Conservation (phyloP, 495 filamentous ascomycete species). For the Podospora pseudocomata region DNA sequence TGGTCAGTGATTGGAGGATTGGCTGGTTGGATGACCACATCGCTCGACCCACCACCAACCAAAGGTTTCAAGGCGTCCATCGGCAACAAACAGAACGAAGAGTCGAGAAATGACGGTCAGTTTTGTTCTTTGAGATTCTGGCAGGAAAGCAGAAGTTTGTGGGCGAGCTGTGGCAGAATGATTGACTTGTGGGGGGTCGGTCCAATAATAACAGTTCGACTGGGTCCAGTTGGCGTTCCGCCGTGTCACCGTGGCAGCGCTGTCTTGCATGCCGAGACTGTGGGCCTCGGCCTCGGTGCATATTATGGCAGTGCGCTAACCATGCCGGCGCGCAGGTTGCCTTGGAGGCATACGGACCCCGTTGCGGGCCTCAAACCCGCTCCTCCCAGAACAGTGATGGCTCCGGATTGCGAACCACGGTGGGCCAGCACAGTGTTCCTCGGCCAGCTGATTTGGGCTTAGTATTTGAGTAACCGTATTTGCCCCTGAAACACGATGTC, state of each 20-base stretch:
- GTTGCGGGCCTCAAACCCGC: background rate
- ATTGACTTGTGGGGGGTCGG: background rate
- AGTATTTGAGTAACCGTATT: slow-evolving; percentile 1
- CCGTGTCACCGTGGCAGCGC: background rate
- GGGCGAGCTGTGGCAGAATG: background rate
- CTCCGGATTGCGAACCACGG: slow-evolving; percentile 2
- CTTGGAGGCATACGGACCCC: background rate
- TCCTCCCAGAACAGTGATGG: background rate
- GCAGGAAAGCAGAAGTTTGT: background rate
- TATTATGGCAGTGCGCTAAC: background rate
- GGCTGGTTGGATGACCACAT: background rate
- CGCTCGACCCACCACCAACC: background rate
- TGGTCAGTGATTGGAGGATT: background rate
- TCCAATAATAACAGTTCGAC: background rate
- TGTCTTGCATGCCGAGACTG: background rate
- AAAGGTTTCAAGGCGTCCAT: slow-evolving; percentile 1
- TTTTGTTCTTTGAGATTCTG: background rate
- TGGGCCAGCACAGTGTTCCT: background rate
- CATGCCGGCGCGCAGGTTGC: background rate
- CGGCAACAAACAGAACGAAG: background rate
- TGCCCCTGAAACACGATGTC: background rate
- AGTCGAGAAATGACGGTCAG: background rate
- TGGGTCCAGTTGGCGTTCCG: background rate
- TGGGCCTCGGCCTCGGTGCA: slow-evolving; percentile 4
- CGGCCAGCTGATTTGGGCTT: slow-evolving; percentile 1